Evolutionary conservation across 495 filamentous ascomycete species (phyloP).

Genomic region (Penicillium antarcticum): DNA sequence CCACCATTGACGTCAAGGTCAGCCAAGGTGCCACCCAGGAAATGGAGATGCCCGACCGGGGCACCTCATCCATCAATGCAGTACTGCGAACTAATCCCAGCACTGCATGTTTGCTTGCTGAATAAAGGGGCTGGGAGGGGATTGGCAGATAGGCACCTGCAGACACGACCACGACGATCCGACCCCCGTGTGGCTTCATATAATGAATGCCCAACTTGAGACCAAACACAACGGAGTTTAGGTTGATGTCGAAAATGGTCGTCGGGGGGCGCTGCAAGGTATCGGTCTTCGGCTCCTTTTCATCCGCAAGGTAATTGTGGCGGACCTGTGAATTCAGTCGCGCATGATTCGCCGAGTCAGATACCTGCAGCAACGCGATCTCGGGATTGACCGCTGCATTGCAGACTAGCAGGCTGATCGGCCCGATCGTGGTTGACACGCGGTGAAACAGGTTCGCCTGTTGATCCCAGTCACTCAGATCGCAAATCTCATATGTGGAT

Average conservation of each 20-base stretch:
- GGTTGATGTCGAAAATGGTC: slow-evolving; percentile 12
- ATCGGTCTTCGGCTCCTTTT: not conserved
- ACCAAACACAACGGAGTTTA: slow-evolving; percentile 17
- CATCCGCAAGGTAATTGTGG: slow-evolving; percentile 16
- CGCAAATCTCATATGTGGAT: slow-evolving; percentile 16
- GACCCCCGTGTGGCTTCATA: slow-evolving; percentile 15
- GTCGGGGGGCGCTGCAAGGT: slow-evolving; percentile 7
- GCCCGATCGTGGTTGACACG: slow-evolving; percentile 11
- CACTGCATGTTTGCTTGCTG: slow-evolving; percentile 19
- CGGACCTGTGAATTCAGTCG: slow-evolving; percentile 13
- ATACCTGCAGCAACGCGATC: slow-evolving; percentile 9
- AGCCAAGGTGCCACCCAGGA: slow-evolving; percentile 22
- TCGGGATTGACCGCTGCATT: slow-evolving; percentile 23
- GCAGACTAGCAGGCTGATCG: slow-evolving; percentile 15
- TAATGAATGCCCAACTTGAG: slow-evolving; percentile 18
- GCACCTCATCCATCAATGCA: slow-evolving; percentile 10
- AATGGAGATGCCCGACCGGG: slow-evolving; percentile 11
- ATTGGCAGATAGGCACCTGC: slow-evolving; percentile 22
- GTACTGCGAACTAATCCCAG: slow-evolving; percentile 19
- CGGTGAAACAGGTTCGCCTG: slow-evolving; percentile 13
- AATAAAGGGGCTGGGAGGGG: slow-evolving; percentile 19
- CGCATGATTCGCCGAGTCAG: slow-evolving; percentile 1
- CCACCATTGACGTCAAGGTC: slow-evolving; percentile 20
- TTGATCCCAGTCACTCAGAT: slow-evolving; percentile 20
- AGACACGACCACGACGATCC: slow-evolving; percentile 16